A percentile compares a stretch with the other conserved stretches of the same genome.
Evolutionary conservation across 768 basidiomycete genomes (phyloP).

Genomic region (Tricholoma furcatifolium): DNA sequence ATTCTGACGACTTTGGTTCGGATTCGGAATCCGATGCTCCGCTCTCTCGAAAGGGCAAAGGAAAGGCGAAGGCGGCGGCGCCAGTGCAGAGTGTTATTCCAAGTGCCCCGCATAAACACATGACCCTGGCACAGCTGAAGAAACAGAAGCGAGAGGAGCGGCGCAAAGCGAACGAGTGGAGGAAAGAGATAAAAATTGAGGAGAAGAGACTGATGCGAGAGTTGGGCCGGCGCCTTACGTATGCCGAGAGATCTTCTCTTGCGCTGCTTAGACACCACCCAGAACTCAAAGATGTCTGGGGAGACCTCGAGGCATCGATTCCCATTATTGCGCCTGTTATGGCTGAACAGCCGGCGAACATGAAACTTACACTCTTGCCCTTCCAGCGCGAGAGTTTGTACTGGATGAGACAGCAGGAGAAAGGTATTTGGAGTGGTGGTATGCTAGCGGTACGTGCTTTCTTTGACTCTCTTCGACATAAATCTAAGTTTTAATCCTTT

Average conservation of each 20-base stretch:
- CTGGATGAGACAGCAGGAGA: slow-evolving; percentile 97
- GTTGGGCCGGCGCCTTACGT: slow-evolving; percentile 74
- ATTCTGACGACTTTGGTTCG: slow-evolving; percentile 23
- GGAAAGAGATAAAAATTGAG: slow-evolving; percentile 38
- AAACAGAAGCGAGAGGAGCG: slow-evolving; percentile 26
- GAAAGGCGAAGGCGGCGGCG: slow-evolving; percentile 27
- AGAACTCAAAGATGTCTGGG: slow-evolving; percentile 85
- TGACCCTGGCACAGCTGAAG: slow-evolving; percentile 35
- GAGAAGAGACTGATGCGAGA: slow-evolving; percentile 49
- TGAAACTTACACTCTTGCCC: slow-evolving; percentile 85
- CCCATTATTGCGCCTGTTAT: slow-evolving; percentile 62
- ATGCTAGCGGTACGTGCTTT: slow-evolving; percentile 74
- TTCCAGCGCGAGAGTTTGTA: slow-evolving; percentile 94
- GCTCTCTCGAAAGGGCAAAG: slow-evolving; percentile 32
- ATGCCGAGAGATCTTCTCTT: slow-evolving; percentile 68
- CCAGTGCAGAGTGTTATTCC: slow-evolving; percentile 4
- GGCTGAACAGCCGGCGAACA: slow-evolving; percentile 76
- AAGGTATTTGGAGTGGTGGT: slow-evolving; percentile 84
- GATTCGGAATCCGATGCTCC: slow-evolving; percentile 27
- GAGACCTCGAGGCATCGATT: slow-evolving; percentile 68
- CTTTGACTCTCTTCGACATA: neutral
- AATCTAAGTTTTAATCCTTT: neutral
- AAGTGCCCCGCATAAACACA: slow-evolving; percentile 19
- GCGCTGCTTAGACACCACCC: slow-evolving; percentile 70
- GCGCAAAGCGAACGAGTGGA: slow-evolving; percentile 19